Base-by-base conservation (phyloP, 306 rosid species). In the Cyclanthera cordifolia region DNA sequence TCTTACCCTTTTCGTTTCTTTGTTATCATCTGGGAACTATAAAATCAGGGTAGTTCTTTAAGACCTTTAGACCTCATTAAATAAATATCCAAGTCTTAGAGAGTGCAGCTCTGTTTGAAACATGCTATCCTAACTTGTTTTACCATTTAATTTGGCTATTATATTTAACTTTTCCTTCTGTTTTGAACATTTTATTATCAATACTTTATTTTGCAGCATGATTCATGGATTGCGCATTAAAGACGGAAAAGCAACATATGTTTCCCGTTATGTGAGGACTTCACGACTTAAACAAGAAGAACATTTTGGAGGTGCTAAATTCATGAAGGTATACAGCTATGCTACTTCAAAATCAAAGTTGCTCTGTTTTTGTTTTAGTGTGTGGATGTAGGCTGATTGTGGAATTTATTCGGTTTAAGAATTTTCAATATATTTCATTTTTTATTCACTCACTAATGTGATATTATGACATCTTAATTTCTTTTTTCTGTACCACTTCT, bases 231-330 rank as follows among this genome's bases (percentile, higher is more conserved):
- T 93, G 83, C 95, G 94, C 46, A 87, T 93, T 82, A 89, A 89
- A 82, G 88, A 93, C 79, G 98, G 98, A 65, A 93, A 86, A 80
- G 96, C 95, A 34, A 45, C 87, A 37, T 87, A 89, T 76, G 96
- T 87, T 61, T 89, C 98, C 52, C 98, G 94, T 32, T 93, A 74
- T 61, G 88, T 93, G 45, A 79, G 54, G 79, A 89, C 98, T 43
- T 89, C 98, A 12, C 90, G 93, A 58, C 78, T 93, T 72, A 93
- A 82, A 84, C 98, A 93, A 81, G 95, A 93, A 85, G 95, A 84
- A 72, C 78, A 74, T 78, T 93, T 93, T 75, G 88, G 90, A 75
- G 86, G 82, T 53, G n/a, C 98, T 70, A 87, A 89, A 78, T 93
- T 93, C 77, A 83, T 87, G 91, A 93, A 86, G 95, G 98, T 93